Evolutionary conservation across 2,329 filamentous ascomycete species (phyloP).

Genomic region (Nigrospora sphaerica): DNA sequence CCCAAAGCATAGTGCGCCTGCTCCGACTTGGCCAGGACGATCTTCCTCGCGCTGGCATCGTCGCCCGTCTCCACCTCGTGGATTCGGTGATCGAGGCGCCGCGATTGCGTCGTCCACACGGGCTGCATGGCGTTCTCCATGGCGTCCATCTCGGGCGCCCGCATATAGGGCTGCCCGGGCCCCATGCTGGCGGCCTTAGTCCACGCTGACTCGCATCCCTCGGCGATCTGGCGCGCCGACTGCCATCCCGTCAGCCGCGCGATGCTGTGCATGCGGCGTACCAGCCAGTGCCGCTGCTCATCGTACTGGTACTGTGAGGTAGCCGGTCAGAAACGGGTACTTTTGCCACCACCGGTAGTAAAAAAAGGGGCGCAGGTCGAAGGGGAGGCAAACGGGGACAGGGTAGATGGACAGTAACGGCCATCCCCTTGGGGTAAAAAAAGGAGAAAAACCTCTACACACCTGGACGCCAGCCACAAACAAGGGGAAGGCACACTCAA

Average conservation of each 20-base stretch:
- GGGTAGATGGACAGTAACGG: too few relatives aligned
- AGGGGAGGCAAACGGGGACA: too few relatives aligned
- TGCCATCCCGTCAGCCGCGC: constrained; percentile 81
- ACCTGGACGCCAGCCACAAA: constrained; percentile 82
- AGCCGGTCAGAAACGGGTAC: background rate
- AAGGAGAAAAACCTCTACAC: too few relatives aligned
- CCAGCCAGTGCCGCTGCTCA: constrained; percentile 69
- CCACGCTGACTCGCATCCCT: constrained; percentile 82
- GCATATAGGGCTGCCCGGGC: constrained; percentile 66
- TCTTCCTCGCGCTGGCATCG: constrained; percentile 21
- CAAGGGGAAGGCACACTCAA: constrained; percentile 73
- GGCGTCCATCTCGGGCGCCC: constrained; percentile 30
- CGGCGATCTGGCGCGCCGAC: constrained; percentile 71
- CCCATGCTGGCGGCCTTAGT: constrained; percentile 65
- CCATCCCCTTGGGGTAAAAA: too few relatives aligned
- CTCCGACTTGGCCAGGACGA: constrained; percentile 57
- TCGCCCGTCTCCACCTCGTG: constrained; percentile 34
- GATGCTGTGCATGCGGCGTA: constrained; percentile 68
- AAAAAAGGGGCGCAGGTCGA: too few relatives aligned
- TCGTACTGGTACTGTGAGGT: constrained; percentile 56
- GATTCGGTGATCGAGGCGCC: constrained; percentile 45
- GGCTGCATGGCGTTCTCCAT: constrained; percentile 22
- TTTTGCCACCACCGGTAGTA: background rate
- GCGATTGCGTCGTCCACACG: constrained; percentile 40
- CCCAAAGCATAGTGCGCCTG: constrained; percentile 72